Evolutionary conservation across 2,329 filamentous ascomycete genomes (phyloP), one percentile per base, ranked within the genome.

Genomic region (Lachnum nothofagi): DNA sequence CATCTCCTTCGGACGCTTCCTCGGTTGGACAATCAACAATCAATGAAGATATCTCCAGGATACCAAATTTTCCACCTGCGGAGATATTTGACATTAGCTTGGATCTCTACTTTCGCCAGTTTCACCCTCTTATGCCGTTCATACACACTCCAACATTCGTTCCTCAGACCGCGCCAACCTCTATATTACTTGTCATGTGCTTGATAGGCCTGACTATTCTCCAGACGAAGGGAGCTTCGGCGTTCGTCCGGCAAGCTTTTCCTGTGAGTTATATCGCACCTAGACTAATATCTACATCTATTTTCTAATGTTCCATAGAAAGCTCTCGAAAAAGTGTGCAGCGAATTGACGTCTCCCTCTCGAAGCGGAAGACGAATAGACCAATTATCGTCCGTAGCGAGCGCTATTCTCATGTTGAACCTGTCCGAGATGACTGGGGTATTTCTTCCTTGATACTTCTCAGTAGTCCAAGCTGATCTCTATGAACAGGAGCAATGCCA

Each of bases 21-120:
- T 58, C 54, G 19, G 48, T 39, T n/a, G 58, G 48, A 4, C 53
- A 61, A 59, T 55, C 45, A 53, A 56, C 29, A 60, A 64, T 38
- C 50, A 61, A 35, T 16, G 47, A 50, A 23, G 50, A 53, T 23
- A 24, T 52, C 42, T 60, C 35, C 57, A 65, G 39, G 56, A 62
- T 57, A 31, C 66, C 58, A 50, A 66, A 54, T 60, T 78, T 68
- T 58, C 75, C 70, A 29, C 74, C 74, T 2, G 71, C 73, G 3
- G 75, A 78, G 54, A 72, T 77, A 6, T 62, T 78, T 9, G 75
- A 78, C 49, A 77, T 77, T 59, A 72, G 74, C 7, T 59, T 78
- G 17, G 75, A 78, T 56, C 68, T 76, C 46, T 78, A 75, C 55
- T 74, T 78, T 51, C 73, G 74, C 41, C 72, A 73, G 29, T 77